These are phyloP conservation scores for Hordeum pubiflorum DNA, from an alignment of 202 grass and related monocot species.

Conservation along the genomic window DNA sequence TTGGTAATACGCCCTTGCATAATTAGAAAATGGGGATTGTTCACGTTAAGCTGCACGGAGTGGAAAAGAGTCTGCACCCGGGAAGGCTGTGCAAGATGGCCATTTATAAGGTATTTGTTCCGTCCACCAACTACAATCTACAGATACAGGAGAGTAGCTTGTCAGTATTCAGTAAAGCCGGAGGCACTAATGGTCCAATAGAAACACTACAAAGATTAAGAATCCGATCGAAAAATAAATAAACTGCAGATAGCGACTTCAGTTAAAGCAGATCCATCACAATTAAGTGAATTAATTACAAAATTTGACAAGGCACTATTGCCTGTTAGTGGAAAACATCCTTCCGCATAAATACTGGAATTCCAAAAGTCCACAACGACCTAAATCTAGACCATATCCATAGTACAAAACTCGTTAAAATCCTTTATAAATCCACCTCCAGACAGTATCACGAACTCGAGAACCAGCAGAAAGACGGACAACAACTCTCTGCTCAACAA, in stretches of 20 bases:
- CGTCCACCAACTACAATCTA: constrained; percentile 81
- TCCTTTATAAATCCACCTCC: constrained; percentile 1
- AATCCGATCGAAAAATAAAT: background rate
- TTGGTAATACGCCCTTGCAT: constrained; percentile 99
- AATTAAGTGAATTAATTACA: background rate
- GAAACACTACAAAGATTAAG: constrained; percentile 4
- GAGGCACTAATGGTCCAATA: background rate
- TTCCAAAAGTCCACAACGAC: background rate
- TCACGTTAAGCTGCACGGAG: constrained; percentile 94
- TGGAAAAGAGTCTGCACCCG: constrained; percentile 93
- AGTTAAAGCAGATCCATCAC: background rate
- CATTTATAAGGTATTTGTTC: constrained; percentile 96
- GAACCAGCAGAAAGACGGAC: background rate
- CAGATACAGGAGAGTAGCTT: constrained; percentile 23
- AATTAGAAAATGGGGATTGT: constrained; percentile 97
- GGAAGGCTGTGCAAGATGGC: constrained; percentile 73
- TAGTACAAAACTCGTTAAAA: background rate
- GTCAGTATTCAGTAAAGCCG: background rate
- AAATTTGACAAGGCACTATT: background rate
- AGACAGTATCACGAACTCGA: background rate
- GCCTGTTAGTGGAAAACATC: background rate
- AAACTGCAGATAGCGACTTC: background rate
- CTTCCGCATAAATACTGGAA: constrained; percentile 7
- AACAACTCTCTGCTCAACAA: background rate
- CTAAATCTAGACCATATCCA: constrained; percentile 6